phyloP scores from a whole-genome alignment of 352 stramenopile species.

The Phytopythium kandeliae region DNA sequence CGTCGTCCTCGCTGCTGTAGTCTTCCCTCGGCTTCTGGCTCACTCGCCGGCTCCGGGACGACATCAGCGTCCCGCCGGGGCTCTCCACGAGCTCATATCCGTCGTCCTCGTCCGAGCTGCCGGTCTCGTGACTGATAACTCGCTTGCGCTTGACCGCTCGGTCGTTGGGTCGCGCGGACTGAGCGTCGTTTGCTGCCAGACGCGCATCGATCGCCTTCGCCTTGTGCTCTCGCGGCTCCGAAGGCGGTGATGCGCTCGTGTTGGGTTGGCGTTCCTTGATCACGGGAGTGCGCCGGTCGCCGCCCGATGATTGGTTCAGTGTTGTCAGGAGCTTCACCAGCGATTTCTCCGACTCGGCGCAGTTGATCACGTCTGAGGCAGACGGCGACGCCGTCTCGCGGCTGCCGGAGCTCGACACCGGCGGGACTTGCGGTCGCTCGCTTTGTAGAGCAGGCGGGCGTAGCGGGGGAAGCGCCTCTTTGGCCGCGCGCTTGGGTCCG shows the following conservation, averaged over 20 bases:
- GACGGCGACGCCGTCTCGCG: constrained; percentile 50
- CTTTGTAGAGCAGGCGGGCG: not conserved
- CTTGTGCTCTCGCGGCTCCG: not conserved
- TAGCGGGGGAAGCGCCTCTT: constrained; percentile 18
- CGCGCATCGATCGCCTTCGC: not conserved
- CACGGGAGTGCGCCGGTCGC: not conserved
- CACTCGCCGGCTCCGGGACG: not conserved
- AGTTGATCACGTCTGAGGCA: constrained; percentile 54
- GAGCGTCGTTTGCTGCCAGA: not conserved
- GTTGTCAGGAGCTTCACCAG: constrained; percentile 54
- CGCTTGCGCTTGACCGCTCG: constrained; percentile 5
- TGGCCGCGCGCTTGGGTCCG: constrained; percentile 45
- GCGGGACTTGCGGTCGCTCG: not conserved
- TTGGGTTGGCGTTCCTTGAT: not conserved
- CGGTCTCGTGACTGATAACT: too few species aligned
- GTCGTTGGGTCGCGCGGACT: not conserved
- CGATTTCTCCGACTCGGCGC: constrained; percentile 62
- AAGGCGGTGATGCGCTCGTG: not conserved
- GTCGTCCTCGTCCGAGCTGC: constrained; percentile 10
- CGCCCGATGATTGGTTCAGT: constrained; percentile 33
- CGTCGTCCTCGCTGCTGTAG: constrained; percentile 5
- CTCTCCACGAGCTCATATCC: constrained; percentile 5
- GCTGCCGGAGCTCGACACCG: not conserved
- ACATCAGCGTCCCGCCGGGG: not conserved
- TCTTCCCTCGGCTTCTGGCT: not conserved